phyloP scores from a whole-genome alignment of 768 basidiomycete genomes.

The Phanerochaete sordida region DNA sequence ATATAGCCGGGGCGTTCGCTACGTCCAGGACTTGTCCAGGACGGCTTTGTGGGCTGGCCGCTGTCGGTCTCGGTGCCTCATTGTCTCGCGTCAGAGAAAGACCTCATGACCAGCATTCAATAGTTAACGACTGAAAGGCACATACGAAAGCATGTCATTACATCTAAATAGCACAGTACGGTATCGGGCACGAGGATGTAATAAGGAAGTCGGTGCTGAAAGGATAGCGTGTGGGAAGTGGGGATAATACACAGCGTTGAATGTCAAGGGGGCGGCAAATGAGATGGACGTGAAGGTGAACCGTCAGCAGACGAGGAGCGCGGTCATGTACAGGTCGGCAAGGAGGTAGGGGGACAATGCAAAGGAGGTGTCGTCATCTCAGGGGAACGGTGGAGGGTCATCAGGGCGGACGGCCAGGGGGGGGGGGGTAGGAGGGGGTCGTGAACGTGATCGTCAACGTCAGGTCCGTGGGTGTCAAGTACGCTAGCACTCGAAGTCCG shows the following conservation, averaged over 20 bases:
- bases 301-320: too few relatives aligned
- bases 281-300: background rate
- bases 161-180: slow-evolving; percentile 5
- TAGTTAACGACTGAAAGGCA: background rate
- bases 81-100: too few relatives aligned
- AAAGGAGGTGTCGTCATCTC: background rate
- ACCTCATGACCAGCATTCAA: background rate
- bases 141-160: slow-evolving; percentile 1
- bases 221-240: background rate
- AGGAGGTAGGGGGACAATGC: background rate
- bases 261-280: background rate
- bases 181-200: background rate
- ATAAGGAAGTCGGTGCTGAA: background rate
- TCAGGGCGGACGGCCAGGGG: background rate
- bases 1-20: too few relatives aligned
- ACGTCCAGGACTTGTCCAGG: too few relatives aligned
- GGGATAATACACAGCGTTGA: background rate
- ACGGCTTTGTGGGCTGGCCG: too few relatives aligned
- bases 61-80: too few relatives aligned
- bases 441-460: background rate
- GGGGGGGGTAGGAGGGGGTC: background rate
- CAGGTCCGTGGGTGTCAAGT: background rate
- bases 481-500: background rate
- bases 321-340: too few relatives aligned
- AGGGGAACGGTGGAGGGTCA: background rate